phyloP scores from a whole-genome alignment of 1,284 basidiomycete species.

The Ganoderma leucocontextum region DNA sequence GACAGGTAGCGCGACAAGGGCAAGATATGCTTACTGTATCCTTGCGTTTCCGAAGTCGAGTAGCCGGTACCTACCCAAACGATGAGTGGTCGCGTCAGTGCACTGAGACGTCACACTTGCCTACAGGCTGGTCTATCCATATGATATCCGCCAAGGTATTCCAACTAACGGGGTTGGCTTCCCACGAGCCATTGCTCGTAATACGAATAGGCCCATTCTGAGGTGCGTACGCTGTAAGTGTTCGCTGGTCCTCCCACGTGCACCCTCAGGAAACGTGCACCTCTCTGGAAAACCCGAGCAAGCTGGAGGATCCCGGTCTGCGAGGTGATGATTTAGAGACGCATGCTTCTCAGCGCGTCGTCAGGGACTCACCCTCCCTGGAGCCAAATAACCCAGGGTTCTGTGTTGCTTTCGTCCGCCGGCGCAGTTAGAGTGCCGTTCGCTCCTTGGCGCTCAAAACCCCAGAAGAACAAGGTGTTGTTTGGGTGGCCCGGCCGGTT shows the following conservation, averaged over 20 bases:
- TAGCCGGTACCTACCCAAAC: constrained; percentile 59
- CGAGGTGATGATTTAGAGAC: not conserved
- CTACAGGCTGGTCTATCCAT: constrained; percentile 76
- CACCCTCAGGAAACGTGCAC: constrained; percentile 42
- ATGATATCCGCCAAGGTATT: constrained; percentile 66
- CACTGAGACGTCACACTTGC: constrained; percentile 17
- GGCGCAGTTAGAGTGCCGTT: constrained; percentile 56
- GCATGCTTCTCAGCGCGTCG: not conserved
- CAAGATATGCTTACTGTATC: constrained; percentile 54
- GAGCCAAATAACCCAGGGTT: constrained; percentile 79
- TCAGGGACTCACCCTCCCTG: constrained; percentile 65
- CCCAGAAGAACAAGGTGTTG: constrained; percentile 77
- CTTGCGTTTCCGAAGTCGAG: constrained; percentile 65
- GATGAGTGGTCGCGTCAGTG: constrained; percentile 19
- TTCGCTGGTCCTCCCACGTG: not conserved
- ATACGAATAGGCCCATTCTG: constrained; percentile 72
- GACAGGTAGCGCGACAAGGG: constrained; percentile 10
- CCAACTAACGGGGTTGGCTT: constrained; percentile 63
- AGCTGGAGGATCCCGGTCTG: constrained; percentile 75
- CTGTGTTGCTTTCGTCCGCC: constrained; percentile 48
- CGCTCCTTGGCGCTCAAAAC: constrained; percentile 57
- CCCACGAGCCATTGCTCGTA: constrained; percentile 55
- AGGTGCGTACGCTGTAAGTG: not conserved
- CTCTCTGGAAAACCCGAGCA: constrained; percentile 71
- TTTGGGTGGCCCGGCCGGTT: constrained; percentile 69